These are phyloP conservation scores for Solanum pennellii DNA, from an alignment of 257 asterid genomes.

Conservation along the genomic window DNA sequence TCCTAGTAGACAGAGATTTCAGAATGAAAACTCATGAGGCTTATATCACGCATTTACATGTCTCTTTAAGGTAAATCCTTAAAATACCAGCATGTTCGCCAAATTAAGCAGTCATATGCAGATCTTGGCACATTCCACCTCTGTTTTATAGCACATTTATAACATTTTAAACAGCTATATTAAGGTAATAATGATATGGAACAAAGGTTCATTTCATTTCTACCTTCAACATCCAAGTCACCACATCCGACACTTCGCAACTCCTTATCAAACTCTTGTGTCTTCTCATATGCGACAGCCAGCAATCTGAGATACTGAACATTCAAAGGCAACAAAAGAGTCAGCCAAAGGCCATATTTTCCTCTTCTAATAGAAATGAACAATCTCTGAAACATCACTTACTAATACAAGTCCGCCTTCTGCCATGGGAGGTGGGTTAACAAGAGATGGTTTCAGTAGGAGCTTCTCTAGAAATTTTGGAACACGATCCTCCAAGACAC, in stretches of 20 bases:
- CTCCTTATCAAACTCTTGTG: conserved; percentile 83
- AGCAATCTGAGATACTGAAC: conserved; percentile 83
- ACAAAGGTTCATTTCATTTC: neutral
- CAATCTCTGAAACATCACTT: conserved; percentile 16
- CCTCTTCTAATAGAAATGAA: neutral
- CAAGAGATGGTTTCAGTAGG: conserved; percentile 76
- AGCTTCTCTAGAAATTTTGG: conserved; percentile 94
- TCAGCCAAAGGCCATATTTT: conserved; percentile 8
- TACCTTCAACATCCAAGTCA: conserved; percentile 98
- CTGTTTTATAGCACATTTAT: neutral
- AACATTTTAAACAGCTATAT: neutral
- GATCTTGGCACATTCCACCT: neutral
- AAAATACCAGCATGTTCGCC: neutral
- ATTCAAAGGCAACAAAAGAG: neutral
- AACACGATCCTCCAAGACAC: conserved; percentile 89
- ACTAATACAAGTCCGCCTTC: conserved; percentile 94
- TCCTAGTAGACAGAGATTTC: neutral
- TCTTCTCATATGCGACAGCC: conserved; percentile 94
- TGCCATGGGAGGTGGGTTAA: conserved; percentile 83
- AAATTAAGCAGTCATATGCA: neutral
- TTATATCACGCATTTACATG: neutral
- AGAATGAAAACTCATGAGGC: neutral
- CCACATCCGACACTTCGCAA: conserved; percentile 86
- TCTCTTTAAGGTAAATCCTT: neutral
- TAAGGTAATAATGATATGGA: neutral